Conservation (phyloP, 2,329 filamentous ascomycete species). For the Alternaria sp. region DNA sequence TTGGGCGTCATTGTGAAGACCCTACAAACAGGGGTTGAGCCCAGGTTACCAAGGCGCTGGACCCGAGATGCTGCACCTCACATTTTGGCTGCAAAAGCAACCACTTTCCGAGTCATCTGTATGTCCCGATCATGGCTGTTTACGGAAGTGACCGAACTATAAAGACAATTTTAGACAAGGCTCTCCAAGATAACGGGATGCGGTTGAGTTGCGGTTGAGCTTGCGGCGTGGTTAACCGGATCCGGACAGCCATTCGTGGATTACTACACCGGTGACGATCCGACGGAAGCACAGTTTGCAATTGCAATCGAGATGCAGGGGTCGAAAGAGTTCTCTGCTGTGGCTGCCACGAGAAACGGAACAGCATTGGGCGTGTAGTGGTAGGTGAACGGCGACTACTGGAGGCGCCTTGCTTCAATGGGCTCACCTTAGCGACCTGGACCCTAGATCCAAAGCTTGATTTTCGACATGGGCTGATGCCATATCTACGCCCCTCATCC, state of each 20-base stretch:
- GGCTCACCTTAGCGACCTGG: slow-evolving; percentile 24
- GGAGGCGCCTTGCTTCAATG: slow-evolving; percentile 11
- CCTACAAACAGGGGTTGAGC: slow-evolving; percentile 7
- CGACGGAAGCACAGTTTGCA: neutral
- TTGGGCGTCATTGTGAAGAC: neutral
- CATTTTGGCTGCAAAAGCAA: slow-evolving; percentile 20
- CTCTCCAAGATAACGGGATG: neutral
- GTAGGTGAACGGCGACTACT: slow-evolving; percentile 25
- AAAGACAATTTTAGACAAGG: neutral
- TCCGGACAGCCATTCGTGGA: neutral
- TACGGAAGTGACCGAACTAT: neutral
- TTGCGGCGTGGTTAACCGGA: neutral
- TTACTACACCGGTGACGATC: neutral
- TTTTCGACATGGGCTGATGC: slow-evolving; percentile 10
- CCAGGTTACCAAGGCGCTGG: slow-evolving; percentile 10
- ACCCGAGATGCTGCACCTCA: slow-evolving; percentile 19
- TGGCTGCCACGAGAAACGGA: slow-evolving; percentile 31
- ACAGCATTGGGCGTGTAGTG: slow-evolving; percentile 18
- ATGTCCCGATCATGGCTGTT: slow-evolving; percentile 17
- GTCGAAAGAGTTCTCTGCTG: slow-evolving; percentile 8
- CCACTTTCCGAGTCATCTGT: slow-evolving; percentile 25
- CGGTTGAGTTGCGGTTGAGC: neutral
- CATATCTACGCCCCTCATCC: slow-evolving; percentile 22
- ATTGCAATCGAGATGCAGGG: slow-evolving; percentile 3
- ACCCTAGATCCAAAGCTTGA: slow-evolving; percentile 22